Evolutionary conservation across 1,284 basidiomycete species (phyloP), one percentile per base, ranked within the genome.

Genomic region (Fistulinella cinereoalba): DNA sequence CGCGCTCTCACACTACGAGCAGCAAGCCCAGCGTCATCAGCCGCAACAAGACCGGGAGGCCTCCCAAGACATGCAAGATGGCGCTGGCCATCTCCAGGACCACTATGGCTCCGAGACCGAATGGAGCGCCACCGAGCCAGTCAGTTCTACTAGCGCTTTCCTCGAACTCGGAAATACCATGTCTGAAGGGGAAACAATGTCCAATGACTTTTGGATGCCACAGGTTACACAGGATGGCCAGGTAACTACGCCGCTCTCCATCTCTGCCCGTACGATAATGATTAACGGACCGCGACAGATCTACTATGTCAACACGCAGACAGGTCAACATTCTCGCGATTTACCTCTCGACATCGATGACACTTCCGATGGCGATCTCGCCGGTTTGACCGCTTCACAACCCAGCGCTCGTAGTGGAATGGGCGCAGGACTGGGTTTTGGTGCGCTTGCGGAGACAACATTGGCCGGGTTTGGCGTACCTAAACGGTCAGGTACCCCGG

Each of bases 241-340:
- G 75, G 88, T 85, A 57, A 66, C 80, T 64, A 27, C 43, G 48
- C 37, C 18, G 40, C 41, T 22, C 23, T 23, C 42, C 10, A 6
- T 28, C 19, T 34, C 18, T 32, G 23, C 37, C 36, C 41, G 37
- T 47, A n/a, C 32, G 15, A 10, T 22, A 15, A 43, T 28, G n/a
- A 32, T 49, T 46, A 6, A 53, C 28, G 45, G 4, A n/a, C 23
- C 28, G 13, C 21, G 21, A 47, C 29, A 97, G 88, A 90, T 97
- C 64, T 93, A 86, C 74, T 98, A 97, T 69, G 80, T 92, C 56
- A 98, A 98, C 62, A 89, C 88, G 0, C 79, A 88, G 55, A 97
- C 94, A 2, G 92, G 92, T 29, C 85, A 94, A 62, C 84, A 82
- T 32, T 83, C 92, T 12, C 81, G 83, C 58, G 92, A 97, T 57